A percentile compares a stretch with the other conserved stretches of the same genome.
Evolutionary conservation across 1,139 yeast species (phyloP).

Genomic region (Candida tunisiensis): DNA sequence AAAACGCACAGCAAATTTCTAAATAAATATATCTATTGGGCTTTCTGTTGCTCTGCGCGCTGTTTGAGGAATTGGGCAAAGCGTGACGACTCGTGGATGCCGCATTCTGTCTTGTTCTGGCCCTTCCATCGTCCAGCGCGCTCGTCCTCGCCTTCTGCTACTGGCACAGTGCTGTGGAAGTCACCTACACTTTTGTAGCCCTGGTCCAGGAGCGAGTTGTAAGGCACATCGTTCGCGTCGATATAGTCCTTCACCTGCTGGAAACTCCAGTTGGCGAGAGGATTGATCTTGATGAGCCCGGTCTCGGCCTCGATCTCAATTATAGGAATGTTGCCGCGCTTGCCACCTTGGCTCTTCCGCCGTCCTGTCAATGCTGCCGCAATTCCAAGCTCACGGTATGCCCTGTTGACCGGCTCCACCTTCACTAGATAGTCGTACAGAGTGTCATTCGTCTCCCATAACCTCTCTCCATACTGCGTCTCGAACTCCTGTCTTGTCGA

Average conservation of each 20-base stretch:
- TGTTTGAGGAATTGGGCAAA: constrained; percentile 29
- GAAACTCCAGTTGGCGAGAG: constrained; percentile 75
- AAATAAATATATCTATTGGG: not conserved
- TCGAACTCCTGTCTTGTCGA: constrained; percentile 49
- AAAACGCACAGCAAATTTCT: no score
- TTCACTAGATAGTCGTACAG: constrained; percentile 77
- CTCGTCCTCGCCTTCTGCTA: constrained; percentile 83
- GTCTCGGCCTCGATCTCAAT: constrained; percentile 53
- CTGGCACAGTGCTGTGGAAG: constrained; percentile 89
- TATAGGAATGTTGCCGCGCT: constrained; percentile 55
- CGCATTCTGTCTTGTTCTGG: constrained; percentile 84
- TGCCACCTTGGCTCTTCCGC: constrained; percentile 80
- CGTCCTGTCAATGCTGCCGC: constrained; percentile 87
- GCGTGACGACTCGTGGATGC: constrained; percentile 69
- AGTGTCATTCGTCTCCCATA: constrained; percentile 76
- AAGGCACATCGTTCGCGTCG: constrained; percentile 59
- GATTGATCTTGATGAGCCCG: constrained; percentile 71
- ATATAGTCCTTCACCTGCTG: constrained; percentile 53
- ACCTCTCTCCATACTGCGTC: constrained; percentile 45
- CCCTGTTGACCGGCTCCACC: constrained; percentile 85
- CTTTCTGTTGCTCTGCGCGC: not conserved
- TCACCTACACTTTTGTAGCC: constrained; percentile 93
- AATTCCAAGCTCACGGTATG: constrained; percentile 54
- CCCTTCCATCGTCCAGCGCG: constrained; percentile 97
- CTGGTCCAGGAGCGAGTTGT: constrained; percentile 63